These are phyloP conservation scores for Lactarius evosmus DNA, from an alignment of 768 basidiomycete genomes.

Conservation along the genomic window DNA sequence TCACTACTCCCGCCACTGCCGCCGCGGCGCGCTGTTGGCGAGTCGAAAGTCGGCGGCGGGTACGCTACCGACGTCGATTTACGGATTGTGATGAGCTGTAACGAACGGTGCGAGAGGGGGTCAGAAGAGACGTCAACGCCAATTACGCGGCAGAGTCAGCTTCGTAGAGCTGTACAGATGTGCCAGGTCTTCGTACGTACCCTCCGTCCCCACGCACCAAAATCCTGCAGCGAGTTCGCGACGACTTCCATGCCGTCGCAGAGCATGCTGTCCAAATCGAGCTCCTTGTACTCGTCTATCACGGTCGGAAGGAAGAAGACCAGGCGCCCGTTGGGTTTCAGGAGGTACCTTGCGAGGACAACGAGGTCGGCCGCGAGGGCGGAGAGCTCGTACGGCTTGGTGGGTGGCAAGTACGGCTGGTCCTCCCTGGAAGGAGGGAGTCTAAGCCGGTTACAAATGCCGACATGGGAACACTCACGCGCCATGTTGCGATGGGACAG, in stretches of 20 bases:
- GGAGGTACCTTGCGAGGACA: slow-evolving; percentile 72
- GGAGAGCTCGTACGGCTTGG: slow-evolving; percentile 88
- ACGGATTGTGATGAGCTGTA: slow-evolving; percentile 84
- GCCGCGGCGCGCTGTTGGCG: slow-evolving; percentile 7
- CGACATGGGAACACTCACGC: slow-evolving; percentile 40
- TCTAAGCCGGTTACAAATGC: neutral
- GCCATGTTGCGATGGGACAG: slow-evolving; percentile 29
- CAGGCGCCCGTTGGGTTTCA: slow-evolving; percentile 82
- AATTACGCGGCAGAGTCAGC: neutral
- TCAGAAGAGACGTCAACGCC: slow-evolving; percentile 2
- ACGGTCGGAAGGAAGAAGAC: slow-evolving; percentile 96
- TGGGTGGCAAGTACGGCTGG: slow-evolving; percentile 83
- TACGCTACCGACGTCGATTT: slow-evolving; percentile 52
- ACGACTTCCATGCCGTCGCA: slow-evolving; percentile 87
- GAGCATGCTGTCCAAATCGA: slow-evolving; percentile 76
- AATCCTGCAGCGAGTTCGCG: slow-evolving; percentile 87
- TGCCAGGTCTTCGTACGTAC: slow-evolving; percentile 55
- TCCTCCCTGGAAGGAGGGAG: slow-evolving; percentile 43
- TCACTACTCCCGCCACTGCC: neutral
- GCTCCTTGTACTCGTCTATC: slow-evolving; percentile 83
- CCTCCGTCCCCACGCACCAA: slow-evolving; percentile 91
- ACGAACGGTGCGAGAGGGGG: neutral
- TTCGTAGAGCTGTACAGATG: too few species aligned
- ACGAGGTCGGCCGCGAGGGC: slow-evolving; percentile 80
- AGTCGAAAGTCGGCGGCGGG: slow-evolving; percentile 55